These are phyloP conservation scores for Allium fistulosum DNA, from an alignment of 106 monocot species.

Conservation along the genomic window DNA sequence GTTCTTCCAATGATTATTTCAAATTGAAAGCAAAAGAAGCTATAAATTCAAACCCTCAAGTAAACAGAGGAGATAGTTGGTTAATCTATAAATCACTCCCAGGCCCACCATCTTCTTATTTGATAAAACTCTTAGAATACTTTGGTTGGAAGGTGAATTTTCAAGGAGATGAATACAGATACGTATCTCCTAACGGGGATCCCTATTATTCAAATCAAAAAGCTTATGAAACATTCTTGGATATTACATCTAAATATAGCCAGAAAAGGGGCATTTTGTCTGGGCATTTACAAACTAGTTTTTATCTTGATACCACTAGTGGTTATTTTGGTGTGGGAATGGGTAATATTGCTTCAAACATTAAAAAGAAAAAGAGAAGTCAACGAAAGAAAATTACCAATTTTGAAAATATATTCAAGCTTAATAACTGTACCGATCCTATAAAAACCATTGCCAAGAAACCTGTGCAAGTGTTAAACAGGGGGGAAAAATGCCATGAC, in stretches of 20 bases:
- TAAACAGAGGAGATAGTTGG: background rate
- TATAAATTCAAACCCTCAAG: constrained; percentile 4
- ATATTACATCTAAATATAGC: constrained; percentile 34
- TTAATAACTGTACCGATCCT: background rate
- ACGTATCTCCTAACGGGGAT: constrained; percentile 37
- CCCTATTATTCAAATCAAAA: constrained; percentile 31
- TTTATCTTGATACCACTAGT: constrained; percentile 5
- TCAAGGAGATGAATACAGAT: constrained; percentile 17
- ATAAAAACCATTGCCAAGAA: background rate
- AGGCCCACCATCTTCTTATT: constrained; percentile 26
- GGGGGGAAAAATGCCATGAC: background rate
- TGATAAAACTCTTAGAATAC: constrained; percentile 34
- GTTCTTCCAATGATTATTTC: constrained; percentile 1
- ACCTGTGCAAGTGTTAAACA: constrained; percentile 5
- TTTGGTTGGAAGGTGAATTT: constrained; percentile 47
- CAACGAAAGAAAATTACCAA: constrained; percentile 3
- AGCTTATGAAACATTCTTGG: constrained; percentile 50
- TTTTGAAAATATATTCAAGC: background rate
- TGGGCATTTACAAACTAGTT: background rate
- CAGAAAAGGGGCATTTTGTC: constrained; percentile 6
- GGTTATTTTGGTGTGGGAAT: background rate
- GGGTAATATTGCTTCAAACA: constrained; percentile 1
- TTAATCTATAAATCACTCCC: constrained; percentile 2
- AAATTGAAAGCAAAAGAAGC: background rate
- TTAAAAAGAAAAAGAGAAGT: background rate